These are phyloP conservation scores for Cymbomonas tetramitiformis DNA, from an alignment of 139 green algal genomes.

Conservation along the genomic window DNA sequence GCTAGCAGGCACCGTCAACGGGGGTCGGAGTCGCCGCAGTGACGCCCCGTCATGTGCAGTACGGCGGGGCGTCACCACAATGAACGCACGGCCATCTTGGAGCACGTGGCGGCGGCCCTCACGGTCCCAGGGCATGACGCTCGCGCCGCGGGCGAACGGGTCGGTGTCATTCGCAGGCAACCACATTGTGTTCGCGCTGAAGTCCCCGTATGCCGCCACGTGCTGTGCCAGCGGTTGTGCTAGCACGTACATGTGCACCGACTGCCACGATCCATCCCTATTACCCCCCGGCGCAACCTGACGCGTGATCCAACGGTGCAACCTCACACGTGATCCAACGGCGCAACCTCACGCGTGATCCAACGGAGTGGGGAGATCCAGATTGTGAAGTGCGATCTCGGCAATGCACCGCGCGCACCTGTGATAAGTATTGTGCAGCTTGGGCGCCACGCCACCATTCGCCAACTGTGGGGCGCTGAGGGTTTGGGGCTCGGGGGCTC, in stretches of 20 bases:
- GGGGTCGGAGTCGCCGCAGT: no score
- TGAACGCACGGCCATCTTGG: slow-evolving; percentile 7
- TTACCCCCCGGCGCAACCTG: background rate
- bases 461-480: no score
- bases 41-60: no score
- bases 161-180: background rate
- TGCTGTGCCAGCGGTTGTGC: no score
- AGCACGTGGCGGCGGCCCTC: background rate
- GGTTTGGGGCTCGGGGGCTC: no score
- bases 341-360: background rate
- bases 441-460: no score
- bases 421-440: no score
- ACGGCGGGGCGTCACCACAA: no score
- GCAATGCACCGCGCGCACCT: no score
- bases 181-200: background rate
- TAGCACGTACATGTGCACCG: background rate
- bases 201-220: background rate
- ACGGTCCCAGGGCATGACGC: slow-evolving; percentile 15
- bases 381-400: no score
- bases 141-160: slow-evolving; percentile 3
- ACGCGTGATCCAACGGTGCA: background rate
- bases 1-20: no score
- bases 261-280: background rate
- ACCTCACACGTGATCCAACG: background rate
- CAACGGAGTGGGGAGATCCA: no score